phyloP scores from a whole-genome alignment of 2,329 filamentous ascomycete genomes.

The Pleurostoma richardsiae region DNA sequence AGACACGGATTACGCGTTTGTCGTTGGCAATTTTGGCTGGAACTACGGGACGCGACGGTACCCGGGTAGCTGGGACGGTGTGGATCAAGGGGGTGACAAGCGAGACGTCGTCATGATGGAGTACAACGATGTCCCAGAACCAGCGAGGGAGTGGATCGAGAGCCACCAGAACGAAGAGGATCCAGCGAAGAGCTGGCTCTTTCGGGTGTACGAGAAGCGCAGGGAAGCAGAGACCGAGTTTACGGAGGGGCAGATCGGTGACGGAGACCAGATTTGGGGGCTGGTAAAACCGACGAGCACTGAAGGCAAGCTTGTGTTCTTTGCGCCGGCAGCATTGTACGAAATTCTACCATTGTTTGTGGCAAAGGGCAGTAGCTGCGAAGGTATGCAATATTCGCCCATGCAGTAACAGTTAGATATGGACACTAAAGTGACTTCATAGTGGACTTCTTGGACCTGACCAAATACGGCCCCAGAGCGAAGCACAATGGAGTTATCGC shows the following conservation, averaged over 20 bases:
- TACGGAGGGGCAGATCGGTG: slow-evolving; percentile 18
- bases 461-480: slow-evolving; percentile 13
- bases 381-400: slow-evolving; percentile 15
- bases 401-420: too few species aligned
- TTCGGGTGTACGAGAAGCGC: slow-evolving; percentile 12
- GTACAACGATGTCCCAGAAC: slow-evolving; percentile 22
- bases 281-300: slow-evolving; percentile 2
- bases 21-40: slow-evolving; percentile 11
- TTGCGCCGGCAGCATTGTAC: slow-evolving; percentile 35
- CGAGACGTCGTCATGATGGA: slow-evolving; percentile 32
- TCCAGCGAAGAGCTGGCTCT: slow-evolving; percentile 8
- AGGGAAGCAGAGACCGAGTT: slow-evolving; percentile 9
- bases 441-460: slow-evolving; percentile 12
- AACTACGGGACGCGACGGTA: slow-evolving; percentile 22
- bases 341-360: slow-evolving; percentile 33
- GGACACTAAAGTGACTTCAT: not conserved
- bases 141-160: slow-evolving; percentile 29
- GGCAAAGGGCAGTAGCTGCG: slow-evolving; percentile 25
- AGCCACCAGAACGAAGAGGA: slow-evolving; percentile 14
- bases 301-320: slow-evolving; percentile 25
- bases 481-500: slow-evolving; percentile 17
- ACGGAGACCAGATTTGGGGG: slow-evolving; percentile 12
- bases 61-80: slow-evolving; percentile 34
- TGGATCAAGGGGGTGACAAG: slow-evolving; percentile 30
- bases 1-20: not conserved